Evolutionary conservation across 2,329 filamentous ascomycete genomes (phyloP).

Genomic region (Raffaelea ambrosiae): DNA sequence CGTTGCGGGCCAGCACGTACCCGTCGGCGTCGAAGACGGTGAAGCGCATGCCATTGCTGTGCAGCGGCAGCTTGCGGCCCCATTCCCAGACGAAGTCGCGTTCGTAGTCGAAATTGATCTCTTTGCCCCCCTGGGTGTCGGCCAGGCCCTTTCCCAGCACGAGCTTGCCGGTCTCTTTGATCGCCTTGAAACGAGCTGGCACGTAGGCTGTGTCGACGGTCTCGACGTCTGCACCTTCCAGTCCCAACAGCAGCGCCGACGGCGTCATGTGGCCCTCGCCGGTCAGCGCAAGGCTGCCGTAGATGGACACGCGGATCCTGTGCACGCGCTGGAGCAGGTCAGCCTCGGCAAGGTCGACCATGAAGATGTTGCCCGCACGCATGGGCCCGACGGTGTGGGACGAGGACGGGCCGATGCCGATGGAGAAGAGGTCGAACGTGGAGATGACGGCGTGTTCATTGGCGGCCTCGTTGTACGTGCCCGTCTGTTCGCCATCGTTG

Average conservation of each 20-base stretch:
- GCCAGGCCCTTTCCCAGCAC: conserved; percentile 32
- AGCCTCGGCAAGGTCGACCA: conserved; percentile 37
- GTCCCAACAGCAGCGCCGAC: conserved; percentile 37
- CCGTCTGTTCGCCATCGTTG: conserved; percentile 10
- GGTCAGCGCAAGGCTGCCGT: conserved; percentile 40
- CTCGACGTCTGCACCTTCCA: conserved; percentile 40
- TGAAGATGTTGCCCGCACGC: conserved; percentile 43
- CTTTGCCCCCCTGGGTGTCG: conserved; percentile 25
- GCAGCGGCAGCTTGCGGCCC: conserved; percentile 40
- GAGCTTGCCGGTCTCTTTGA: conserved; percentile 36
- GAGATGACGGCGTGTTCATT: conserved; percentile 44
- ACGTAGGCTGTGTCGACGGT: conserved; percentile 40
- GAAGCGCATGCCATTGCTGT: conserved; percentile 45
- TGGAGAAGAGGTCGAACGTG: conserved; percentile 42
- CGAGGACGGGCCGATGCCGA: conserved; percentile 42
- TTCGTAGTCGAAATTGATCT: conserved; percentile 40
- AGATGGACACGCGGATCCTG: conserved; percentile 38
- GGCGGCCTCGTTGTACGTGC: conserved; percentile 39
- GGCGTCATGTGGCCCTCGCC: conserved; percentile 45
- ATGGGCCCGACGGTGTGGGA: conserved; percentile 44
- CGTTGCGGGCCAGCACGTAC: conserved; percentile 37
- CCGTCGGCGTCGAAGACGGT: conserved; percentile 40
- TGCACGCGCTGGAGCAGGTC: conserved; percentile 34
- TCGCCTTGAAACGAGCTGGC: conserved; percentile 34
- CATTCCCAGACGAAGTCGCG: conserved; percentile 42